phyloP scores from a whole-genome alignment of 1,139 yeast species.

The Candida freyschussii region DNA sequence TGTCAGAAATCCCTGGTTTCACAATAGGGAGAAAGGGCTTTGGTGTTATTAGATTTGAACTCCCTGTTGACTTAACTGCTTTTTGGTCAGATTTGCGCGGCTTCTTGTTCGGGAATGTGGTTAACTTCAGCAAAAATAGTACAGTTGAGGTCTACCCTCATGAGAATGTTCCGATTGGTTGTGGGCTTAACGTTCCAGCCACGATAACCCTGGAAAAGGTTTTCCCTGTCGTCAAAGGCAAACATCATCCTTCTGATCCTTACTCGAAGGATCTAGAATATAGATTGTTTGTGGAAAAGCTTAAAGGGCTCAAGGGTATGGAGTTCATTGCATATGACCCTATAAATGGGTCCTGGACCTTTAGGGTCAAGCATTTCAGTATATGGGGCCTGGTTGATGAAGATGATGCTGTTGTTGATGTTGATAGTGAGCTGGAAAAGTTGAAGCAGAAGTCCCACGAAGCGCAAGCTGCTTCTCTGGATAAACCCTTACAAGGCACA shows the following conservation, averaged over 20 bases:
- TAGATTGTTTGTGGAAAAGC: slow-evolving; percentile 42
- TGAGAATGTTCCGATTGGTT: slow-evolving; percentile 62
- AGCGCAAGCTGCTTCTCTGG: slow-evolving; percentile 7
- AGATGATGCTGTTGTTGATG: slow-evolving; percentile 52
- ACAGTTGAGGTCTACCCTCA: slow-evolving; percentile 67
- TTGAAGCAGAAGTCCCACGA: slow-evolving; percentile 15
- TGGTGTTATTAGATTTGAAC: slow-evolving; percentile 70
- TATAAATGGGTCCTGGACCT: slow-evolving; percentile 70
- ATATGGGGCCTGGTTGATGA: slow-evolving; percentile 86
- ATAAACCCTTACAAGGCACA: slow-evolving; percentile 2
- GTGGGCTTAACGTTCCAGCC: slow-evolving; percentile 80
- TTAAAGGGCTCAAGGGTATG: slow-evolving; percentile 58
- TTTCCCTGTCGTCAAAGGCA: slow-evolving; percentile 37
- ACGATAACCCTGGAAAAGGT: slow-evolving; percentile 69
- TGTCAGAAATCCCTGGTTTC: slow-evolving; percentile 59
- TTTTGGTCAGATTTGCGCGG: slow-evolving; percentile 40
- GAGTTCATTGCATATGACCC: slow-evolving; percentile 79
- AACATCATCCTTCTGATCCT: slow-evolving; percentile 22
- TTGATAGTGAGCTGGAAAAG: slow-evolving; percentile 26
- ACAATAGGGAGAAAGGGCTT: slow-evolving; percentile 69
- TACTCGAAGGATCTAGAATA: slow-evolving; percentile 37
- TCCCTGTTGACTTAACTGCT: slow-evolving; percentile 67
- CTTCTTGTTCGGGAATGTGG: slow-evolving; percentile 50
- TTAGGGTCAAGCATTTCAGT: slow-evolving; percentile 86
- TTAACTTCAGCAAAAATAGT: slow-evolving; percentile 49